These are phyloP conservation scores for Boletellus deceptivus DNA, from an alignment of 1,284 basidiomycete genomes.

Conservation along the genomic window DNA sequence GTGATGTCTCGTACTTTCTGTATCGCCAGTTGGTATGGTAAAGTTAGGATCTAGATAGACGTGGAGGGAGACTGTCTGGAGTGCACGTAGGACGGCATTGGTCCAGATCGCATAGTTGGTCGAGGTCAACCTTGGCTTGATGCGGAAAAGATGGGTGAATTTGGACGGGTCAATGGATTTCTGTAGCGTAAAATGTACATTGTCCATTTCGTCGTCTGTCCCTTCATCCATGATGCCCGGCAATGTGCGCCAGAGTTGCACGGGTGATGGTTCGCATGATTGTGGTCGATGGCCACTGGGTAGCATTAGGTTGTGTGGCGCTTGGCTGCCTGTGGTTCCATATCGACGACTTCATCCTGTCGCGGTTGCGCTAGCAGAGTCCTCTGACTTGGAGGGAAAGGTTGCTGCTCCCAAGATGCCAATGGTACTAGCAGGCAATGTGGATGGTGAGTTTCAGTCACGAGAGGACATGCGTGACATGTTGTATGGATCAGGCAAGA, in stretches of 20 bases:
- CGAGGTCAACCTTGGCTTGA: background rate
- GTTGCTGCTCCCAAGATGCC: too few relatives aligned
- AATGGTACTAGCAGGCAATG: too few relatives aligned
- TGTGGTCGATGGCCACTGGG: too few relatives aligned
- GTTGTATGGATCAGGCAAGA: too few relatives aligned
- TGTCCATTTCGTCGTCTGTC: background rate
- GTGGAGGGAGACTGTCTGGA: conserved; percentile 1
- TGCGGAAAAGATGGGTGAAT: conserved; percentile 1
- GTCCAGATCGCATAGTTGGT: conserved; percentile 8
- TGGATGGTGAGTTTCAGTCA: too few relatives aligned
- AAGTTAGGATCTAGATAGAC: background rate
- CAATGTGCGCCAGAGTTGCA: background rate
- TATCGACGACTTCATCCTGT: too few relatives aligned
- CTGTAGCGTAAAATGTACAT: background rate
- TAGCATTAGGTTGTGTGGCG: too few relatives aligned
- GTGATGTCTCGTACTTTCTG: background rate
- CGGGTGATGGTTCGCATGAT: too few relatives aligned
- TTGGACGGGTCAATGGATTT: conserved; percentile 10
- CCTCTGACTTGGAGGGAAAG: too few relatives aligned
- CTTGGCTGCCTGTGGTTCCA: too few relatives aligned
- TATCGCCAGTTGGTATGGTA: background rate
- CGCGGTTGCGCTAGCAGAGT: too few relatives aligned
- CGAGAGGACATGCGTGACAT: too few relatives aligned
- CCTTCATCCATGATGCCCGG: background rate
- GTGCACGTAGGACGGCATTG: background rate